Evolutionary conservation across 352 stramenopile species (phyloP).

Genomic region (Phytopythium ostracodes): DNA sequence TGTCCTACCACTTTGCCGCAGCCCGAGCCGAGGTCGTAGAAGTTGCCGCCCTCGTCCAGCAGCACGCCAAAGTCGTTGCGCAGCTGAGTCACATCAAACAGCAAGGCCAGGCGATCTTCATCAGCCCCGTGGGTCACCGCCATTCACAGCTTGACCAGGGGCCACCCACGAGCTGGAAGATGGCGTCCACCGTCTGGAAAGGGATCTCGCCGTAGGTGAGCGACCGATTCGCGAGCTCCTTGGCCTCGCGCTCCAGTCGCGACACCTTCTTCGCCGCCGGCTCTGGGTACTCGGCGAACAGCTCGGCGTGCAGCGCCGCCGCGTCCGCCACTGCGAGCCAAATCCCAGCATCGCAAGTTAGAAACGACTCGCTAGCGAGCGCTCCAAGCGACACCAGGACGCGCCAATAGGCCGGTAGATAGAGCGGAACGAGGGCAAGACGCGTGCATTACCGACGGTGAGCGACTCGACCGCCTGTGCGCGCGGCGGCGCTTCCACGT

Average conservation of each 20-base stretch:
- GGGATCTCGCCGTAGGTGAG: slow-evolving; percentile 65
- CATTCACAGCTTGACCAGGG: not conserved
- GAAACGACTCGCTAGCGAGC: too few species aligned
- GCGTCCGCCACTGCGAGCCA: slow-evolving; percentile 36
- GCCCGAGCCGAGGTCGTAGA: slow-evolving; percentile 67
- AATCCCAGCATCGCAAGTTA: not conserved
- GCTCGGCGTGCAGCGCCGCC: slow-evolving; percentile 32
- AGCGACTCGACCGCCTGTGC: slow-evolving; percentile 6
- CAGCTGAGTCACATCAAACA: slow-evolving; percentile 25
- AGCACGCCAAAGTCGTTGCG: slow-evolving; percentile 51
- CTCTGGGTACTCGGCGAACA: slow-evolving; percentile 49
- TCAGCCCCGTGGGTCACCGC: not conserved
- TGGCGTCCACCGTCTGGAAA: slow-evolving; percentile 46
- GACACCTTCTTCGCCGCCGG: slow-evolving; percentile 50
- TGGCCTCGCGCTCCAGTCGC: slow-evolving; percentile 58
- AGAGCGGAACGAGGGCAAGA: not conserved
- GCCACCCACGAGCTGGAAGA: slow-evolving; percentile 46
- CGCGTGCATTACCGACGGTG: slow-evolving; percentile 2
- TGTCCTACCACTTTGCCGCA: slow-evolving; percentile 63
- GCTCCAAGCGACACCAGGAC: not conserved
- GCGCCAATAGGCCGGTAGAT: not conserved
- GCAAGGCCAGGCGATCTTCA: not conserved
- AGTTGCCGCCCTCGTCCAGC: slow-evolving; percentile 57
- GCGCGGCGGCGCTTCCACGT: not conserved
- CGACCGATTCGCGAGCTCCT: slow-evolving; percentile 56